Conservation (phyloP, 2,329 filamentous ascomycete species). For the Stemphylium vesicarium region DNA sequence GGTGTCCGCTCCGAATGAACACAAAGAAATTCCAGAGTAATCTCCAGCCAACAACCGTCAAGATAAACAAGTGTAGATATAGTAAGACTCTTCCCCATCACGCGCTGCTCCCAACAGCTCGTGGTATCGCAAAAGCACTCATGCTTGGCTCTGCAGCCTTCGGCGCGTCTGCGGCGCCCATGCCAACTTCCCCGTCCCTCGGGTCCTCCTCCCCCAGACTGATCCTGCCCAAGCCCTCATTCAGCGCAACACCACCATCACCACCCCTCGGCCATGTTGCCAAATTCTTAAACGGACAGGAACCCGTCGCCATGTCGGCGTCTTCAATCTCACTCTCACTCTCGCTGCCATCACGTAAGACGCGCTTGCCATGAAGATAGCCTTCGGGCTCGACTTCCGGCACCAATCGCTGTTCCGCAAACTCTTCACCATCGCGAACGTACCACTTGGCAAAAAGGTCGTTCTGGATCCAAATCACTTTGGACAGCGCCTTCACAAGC, state of each 20-base stretch:
- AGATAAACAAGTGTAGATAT: neutral
- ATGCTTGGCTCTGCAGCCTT: constrained; percentile 16
- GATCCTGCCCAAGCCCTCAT: constrained; percentile 12
- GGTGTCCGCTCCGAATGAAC: constrained; percentile 1
- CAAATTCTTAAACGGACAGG: constrained; percentile 43
- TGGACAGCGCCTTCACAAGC: constrained; percentile 76
- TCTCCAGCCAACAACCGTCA: neutral
- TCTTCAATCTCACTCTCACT: constrained; percentile 40
- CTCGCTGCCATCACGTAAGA: constrained; percentile 39
- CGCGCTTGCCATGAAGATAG: constrained; percentile 45
- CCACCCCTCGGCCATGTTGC: constrained; percentile 13
- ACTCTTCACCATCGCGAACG: constrained; percentile 71
- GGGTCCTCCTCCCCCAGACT: constrained; percentile 8
- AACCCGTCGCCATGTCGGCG: constrained; percentile 25
- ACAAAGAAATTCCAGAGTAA: neutral
- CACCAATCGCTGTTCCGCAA: constrained; percentile 52
- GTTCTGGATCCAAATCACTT: constrained; percentile 89
- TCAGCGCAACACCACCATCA: constrained; percentile 5
- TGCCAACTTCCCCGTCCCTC: constrained; percentile 11
- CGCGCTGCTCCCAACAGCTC: constrained; percentile 22
- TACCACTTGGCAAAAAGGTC: constrained; percentile 87
- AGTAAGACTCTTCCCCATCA: neutral
- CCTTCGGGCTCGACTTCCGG: constrained; percentile 47
- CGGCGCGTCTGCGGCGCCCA: constrained; percentile 16
- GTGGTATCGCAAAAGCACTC: constrained; percentile 14